Evolutionary conservation across 2,329 filamentous ascomycete species (phyloP).

Genomic region (Trichoderma polysporum): DNA sequence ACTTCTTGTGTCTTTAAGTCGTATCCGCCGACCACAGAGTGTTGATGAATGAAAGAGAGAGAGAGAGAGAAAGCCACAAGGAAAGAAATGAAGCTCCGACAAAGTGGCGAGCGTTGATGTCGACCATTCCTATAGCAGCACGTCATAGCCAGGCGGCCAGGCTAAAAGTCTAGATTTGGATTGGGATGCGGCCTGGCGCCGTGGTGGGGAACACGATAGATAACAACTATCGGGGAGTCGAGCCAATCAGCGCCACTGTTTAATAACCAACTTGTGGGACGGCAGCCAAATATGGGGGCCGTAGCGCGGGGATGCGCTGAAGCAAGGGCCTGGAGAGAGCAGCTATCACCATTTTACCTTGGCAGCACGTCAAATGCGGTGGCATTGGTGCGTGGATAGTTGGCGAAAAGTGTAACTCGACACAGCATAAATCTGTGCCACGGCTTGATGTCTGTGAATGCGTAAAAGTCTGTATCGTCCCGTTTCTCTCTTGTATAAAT

Average conservation of each 20-base stretch:
- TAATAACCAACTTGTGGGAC: constrained; percentile 26
- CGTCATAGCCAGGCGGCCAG: constrained; percentile 13
- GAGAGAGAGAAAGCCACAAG: neutral
- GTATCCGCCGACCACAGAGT: neutral
- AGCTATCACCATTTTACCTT: constrained; percentile 25
- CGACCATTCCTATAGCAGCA: constrained; percentile 6
- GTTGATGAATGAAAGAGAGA: neutral
- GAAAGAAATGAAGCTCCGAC: neutral
- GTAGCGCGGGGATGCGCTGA: constrained; percentile 16
- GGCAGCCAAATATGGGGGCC: constrained; percentile 13
- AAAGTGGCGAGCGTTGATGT: constrained; percentile 11
- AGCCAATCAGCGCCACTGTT: constrained; percentile 28
- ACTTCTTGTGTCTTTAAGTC: neutral
- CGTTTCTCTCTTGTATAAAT: neutral
- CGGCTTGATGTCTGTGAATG: neutral
- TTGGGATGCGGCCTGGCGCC: neutral
- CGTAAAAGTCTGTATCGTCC: neutral
- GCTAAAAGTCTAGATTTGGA: neutral
- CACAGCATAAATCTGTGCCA: neutral
- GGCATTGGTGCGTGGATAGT: neutral
- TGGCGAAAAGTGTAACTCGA: neutral
- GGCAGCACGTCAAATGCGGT: constrained; percentile 24
- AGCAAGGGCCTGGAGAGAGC: neutral
- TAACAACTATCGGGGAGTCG: constrained; percentile 1
- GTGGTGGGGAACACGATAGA: constrained; percentile 3